Percentiles rank a stretch among this genome's conserved stretches.
Evolutionary conservation across 2,329 filamentous ascomycete genomes (phyloP).

Genomic region (Scleromitrula shiraiana): DNA sequence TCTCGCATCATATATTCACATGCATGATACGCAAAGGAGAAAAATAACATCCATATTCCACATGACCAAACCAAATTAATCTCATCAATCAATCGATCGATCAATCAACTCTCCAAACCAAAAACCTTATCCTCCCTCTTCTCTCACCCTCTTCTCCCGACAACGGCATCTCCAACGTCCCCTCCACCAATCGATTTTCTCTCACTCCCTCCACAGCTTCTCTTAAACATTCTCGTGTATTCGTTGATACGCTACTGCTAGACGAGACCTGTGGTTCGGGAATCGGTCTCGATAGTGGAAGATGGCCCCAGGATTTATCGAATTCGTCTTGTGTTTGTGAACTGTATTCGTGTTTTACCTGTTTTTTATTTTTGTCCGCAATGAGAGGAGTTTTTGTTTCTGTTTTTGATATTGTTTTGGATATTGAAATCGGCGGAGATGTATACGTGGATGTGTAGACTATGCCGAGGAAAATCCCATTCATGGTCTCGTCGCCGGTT

Average conservation of each 20-base stretch:
- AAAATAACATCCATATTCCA: too few species aligned
- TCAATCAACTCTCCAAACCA: slow-evolving; percentile 25
- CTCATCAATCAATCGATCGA: too few species aligned
- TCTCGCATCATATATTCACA: too few species aligned
- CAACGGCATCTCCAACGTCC: slow-evolving; percentile 14
- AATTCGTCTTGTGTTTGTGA: background rate
- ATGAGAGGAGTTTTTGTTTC: background rate
- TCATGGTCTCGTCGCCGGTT: background rate
- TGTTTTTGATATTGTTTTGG: too few species aligned
- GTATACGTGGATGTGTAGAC: background rate
- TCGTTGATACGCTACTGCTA: too few species aligned
- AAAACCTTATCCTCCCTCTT: slow-evolving; percentile 18
- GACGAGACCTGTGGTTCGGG: too few species aligned
- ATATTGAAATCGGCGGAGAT: background rate
- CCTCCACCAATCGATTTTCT: slow-evolving; percentile 17
- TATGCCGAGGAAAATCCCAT: slow-evolving; percentile 7
- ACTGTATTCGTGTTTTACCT: background rate
- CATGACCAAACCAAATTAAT: too few species aligned
- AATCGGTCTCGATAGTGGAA: too few species aligned
- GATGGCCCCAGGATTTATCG: background rate
- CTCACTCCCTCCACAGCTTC: slow-evolving; percentile 16
- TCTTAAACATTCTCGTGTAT: slow-evolving; percentile 9
- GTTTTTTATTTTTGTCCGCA: background rate
- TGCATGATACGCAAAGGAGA: too few species aligned
- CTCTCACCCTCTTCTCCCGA: slow-evolving; percentile 12